These are phyloP conservation scores for Thalassia testudinum DNA, from an alignment of 116 monocot genomes.

Conservation along the genomic window DNA sequence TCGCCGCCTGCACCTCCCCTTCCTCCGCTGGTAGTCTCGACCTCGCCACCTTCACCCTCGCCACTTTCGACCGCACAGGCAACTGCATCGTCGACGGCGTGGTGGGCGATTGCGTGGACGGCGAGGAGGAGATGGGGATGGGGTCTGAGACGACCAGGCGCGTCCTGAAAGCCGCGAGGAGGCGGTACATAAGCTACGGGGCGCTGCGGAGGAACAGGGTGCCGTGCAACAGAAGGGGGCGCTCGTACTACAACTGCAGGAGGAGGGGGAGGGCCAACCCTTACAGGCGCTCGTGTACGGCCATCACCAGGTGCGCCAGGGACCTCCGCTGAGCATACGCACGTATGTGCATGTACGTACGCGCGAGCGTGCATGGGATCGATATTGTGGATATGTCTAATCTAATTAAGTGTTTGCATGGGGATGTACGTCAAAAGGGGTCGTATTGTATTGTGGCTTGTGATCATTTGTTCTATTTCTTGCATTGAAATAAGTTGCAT, in stretches of 20 bases:
- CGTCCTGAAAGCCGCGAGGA: neutral
- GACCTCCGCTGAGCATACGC: too few species aligned
- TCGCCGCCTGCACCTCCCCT: neutral
- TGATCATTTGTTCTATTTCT: too few species aligned
- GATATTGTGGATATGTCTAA: too few species aligned
- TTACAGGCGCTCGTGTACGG: neutral
- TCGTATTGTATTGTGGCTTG: too few species aligned
- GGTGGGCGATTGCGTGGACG: neutral
- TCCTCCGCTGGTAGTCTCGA: neutral
- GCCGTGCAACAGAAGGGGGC: neutral
- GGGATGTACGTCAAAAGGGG: too few species aligned
- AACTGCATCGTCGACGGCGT: neutral
- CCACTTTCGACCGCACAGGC: too few species aligned
- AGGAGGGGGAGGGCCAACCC: neutral
- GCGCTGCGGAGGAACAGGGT: neutral
- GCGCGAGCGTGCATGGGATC: too few species aligned
- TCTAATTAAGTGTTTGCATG: too few species aligned
- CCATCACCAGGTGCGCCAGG: neutral
- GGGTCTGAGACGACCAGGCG: neutral
- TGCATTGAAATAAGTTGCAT: too few species aligned
- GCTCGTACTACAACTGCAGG: conserved; percentile 1
- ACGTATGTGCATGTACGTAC: too few species aligned
- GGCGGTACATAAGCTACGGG: neutral
- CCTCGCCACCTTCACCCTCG: neutral
- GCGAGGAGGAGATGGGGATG: neutral